Evolutionary conservation across 192 early-diverging fungal species (phyloP).

Genomic region (Chytriomyces hyalinus): DNA sequence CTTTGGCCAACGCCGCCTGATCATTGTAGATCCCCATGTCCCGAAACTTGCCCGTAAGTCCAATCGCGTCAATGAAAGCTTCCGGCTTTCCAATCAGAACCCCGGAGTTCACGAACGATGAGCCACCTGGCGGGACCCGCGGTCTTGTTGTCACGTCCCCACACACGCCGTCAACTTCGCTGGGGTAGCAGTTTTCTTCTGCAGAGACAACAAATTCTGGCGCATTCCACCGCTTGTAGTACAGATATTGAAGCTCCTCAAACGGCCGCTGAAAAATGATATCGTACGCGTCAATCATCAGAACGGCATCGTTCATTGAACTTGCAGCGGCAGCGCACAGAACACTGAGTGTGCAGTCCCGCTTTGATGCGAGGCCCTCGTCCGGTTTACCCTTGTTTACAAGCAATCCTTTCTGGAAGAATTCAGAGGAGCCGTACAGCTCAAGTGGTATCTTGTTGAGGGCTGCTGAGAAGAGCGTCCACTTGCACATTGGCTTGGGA

Average conservation of each 20-base stretch:
- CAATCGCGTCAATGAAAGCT: neutral
- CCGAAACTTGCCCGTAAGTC: neutral
- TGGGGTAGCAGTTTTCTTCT: conserved; percentile 20
- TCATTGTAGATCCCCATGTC: conserved; percentile 2
- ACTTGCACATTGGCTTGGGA: neutral
- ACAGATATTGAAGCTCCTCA: neutral
- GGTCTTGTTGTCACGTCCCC: neutral
- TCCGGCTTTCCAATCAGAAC: conserved; percentile 7
- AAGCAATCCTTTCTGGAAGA: neutral
- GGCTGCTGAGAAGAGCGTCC: neutral
- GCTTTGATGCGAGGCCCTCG: too few relatives aligned
- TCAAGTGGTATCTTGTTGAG: neutral
- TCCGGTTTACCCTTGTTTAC: neutral
- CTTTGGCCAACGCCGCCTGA: neutral
- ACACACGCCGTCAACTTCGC: neutral
- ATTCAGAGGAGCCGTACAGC: neutral
- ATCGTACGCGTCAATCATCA: conserved; percentile 11
- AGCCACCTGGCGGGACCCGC: neutral
- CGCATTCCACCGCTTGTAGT: neutral
- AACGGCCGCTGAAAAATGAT: conserved; percentile 13
- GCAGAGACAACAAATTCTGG: conserved; percentile 12
- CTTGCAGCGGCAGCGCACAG: neutral
- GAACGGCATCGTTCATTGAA: neutral
- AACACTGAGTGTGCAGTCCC: neutral
- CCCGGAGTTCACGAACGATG: conserved; percentile 9